Evolutionary conservation across 225 moss, liverwort and hornwort species (phyloP).

Genomic region (Ulota crispa): DNA sequence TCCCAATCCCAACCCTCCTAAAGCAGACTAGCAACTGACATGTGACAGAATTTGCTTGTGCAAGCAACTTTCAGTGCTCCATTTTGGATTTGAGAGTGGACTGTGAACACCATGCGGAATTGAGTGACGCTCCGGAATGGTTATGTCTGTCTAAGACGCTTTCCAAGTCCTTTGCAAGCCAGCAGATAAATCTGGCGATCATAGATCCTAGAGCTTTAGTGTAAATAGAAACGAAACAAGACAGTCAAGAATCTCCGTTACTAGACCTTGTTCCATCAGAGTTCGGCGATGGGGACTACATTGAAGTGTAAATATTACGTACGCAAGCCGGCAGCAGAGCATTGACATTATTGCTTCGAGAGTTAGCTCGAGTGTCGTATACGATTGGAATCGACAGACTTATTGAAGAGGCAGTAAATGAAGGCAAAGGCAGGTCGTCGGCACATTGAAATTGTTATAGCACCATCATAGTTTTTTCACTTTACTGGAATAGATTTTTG

Average conservation of each 20-base stretch:
- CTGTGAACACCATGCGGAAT: too few species aligned
- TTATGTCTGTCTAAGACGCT: too few species aligned
- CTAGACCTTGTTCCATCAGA: not conserved
- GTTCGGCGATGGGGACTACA: not conserved
- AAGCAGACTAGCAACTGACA: too few species aligned
- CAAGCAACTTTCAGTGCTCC: too few species aligned
- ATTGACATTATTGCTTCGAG: not conserved
- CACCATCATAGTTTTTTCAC: constrained; percentile 1
- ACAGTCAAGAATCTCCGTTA: not conserved
- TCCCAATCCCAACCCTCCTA: too few species aligned
- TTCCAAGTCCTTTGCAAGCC: not conserved
- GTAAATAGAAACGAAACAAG: too few species aligned
- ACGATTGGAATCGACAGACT: constrained; percentile 6
- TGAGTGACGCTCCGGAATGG: too few species aligned
- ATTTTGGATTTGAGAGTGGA: too few species aligned
- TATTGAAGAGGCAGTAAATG: constrained; percentile 3
- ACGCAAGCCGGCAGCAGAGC: not conserved
- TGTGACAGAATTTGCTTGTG: too few species aligned
- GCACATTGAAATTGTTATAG: constrained; percentile 5
- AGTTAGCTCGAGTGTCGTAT: constrained; percentile 18
- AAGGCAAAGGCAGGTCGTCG: not conserved
- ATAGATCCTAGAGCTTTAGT: not conserved
- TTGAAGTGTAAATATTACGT: not conserved
- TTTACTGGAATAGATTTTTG: not conserved
- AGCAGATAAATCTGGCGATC: not conserved